phyloP scores from a whole-genome alignment of 176 grass and related monocot genomes.

The Luzula sylvatica region DNA sequence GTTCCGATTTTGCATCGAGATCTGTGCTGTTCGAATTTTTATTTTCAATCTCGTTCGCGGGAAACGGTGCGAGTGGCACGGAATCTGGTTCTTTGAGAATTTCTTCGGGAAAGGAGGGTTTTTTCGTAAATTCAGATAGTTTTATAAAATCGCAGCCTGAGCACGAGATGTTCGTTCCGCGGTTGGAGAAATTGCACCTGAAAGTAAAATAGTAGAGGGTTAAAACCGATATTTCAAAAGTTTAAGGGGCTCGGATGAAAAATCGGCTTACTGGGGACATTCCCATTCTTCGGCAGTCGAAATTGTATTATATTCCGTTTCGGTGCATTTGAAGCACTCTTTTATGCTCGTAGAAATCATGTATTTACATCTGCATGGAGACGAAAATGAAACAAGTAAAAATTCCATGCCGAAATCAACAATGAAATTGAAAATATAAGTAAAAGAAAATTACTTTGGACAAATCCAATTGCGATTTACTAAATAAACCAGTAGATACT shows the following conservation, averaged over 20 bases:
- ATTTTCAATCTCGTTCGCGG: conserved; percentile 61
- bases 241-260: background rate
- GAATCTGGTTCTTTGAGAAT: conserved; percentile 45
- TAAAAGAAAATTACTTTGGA: conserved; percentile 44
- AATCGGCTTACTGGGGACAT: conserved; percentile 76
- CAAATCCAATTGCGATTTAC: conserved; percentile 86
- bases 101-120: conserved; percentile 33
- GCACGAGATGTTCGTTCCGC: conserved; percentile 76
- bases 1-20: conserved; percentile 5
- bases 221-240: too few species aligned
- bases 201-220: background rate
- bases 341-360: conserved; percentile 88
- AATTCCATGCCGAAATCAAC: background rate
- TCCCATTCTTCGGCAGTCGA: conserved; percentile 86
- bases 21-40: conserved; percentile 25
- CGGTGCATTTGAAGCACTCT: conserved; percentile 78
- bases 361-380: conserved; percentile 73
- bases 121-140: conserved; percentile 25
- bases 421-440: background rate
- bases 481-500: conserved; percentile 56
- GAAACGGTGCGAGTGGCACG: conserved; percentile 62
- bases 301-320: conserved; percentile 56
- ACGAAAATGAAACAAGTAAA: background rate
- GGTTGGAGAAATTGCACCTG: conserved; percentile 92
- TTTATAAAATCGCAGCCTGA: conserved; percentile 78